Evolutionary conservation across 1,139 yeast species (phyloP).

Genomic region (Geotrichum candidum): DNA sequence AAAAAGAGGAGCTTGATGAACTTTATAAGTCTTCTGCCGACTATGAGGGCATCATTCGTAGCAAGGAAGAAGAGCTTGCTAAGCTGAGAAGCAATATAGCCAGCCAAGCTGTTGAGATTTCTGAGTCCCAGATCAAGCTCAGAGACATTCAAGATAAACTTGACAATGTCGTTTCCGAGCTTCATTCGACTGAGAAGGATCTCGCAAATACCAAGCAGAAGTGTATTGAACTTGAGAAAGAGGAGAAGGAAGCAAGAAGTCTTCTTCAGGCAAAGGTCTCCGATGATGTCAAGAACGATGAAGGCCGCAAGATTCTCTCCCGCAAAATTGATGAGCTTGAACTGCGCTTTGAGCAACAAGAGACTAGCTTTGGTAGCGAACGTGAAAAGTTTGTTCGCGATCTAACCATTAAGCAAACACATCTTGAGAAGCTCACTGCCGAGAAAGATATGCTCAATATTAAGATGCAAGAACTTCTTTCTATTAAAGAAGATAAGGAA

Average conservation of each 20-base stretch:
- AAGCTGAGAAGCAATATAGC: slow-evolving; percentile 27
- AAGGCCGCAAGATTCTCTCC: slow-evolving; percentile 25
- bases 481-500: slow-evolving; percentile 22
- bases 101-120: slow-evolving; percentile 24
- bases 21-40: slow-evolving; percentile 38
- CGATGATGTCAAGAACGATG: slow-evolving; percentile 20
- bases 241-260: slow-evolving; percentile 26
- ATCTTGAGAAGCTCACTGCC: slow-evolving; percentile 23
- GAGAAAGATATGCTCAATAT: slow-evolving; percentile 23
- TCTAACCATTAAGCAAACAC: slow-evolving; percentile 25
- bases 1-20: slow-evolving; percentile 33
- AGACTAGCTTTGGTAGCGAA: slow-evolving; percentile 25
- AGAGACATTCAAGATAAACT: slow-evolving; percentile 22
- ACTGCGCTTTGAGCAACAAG: slow-evolving; percentile 26
- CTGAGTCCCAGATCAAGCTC: slow-evolving; percentile 14
- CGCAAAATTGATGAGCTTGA: slow-evolving; percentile 25
- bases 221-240: slow-evolving; percentile 28
- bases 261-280: slow-evolving; percentile 29
- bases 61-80: slow-evolving; percentile 38
- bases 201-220: slow-evolving; percentile 27
- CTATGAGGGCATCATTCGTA: slow-evolving; percentile 35
- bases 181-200: slow-evolving; percentile 24
- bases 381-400: slow-evolving; percentile 24
- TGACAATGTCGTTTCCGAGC: slow-evolving; percentile 20
- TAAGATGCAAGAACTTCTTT: slow-evolving; percentile 17